phyloP scores from a whole-genome alignment of 106 monocot genomes.

The Dendrobium chrysotoxum region DNA sequence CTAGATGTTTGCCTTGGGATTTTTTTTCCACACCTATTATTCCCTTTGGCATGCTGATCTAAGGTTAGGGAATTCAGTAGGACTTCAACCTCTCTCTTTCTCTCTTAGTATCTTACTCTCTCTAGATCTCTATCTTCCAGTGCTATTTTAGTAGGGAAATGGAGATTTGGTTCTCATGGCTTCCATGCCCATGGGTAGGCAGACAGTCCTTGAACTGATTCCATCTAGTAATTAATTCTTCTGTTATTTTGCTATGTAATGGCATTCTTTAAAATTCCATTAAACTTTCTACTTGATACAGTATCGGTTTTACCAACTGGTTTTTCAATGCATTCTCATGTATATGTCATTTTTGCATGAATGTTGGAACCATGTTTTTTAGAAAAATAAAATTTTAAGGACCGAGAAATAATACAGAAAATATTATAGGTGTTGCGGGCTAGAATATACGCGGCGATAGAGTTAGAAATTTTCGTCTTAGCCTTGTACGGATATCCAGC shows the following conservation, averaged over 20 bases:
- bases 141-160: not conserved
- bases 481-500: too few species aligned
- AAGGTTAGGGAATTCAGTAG: conserved; percentile 1
- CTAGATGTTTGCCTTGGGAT: not conserved
- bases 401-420: not conserved
- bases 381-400: not conserved
- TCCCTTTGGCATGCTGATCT: not conserved
- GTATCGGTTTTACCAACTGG: not conserved
- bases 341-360: not conserved
- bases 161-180: not conserved
- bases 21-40: not conserved
- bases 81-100: not conserved
- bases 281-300: not conserved
- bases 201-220: conserved; percentile 3
- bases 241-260: not conserved
- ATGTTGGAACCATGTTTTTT: not conserved
- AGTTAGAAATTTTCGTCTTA: too few species aligned
- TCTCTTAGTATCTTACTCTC: not conserved
- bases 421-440: too few species aligned
- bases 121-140: not conserved
- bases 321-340: not conserved
- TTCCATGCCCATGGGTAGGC: not conserved
- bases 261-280: not conserved
- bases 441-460: too few species aligned
- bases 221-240: not conserved